A percentile compares a stretch with the other conserved stretches of the same genome.
phyloP scores from a whole-genome alignment of 179 eudicot species.

The Nepenthes alata region DNA sequence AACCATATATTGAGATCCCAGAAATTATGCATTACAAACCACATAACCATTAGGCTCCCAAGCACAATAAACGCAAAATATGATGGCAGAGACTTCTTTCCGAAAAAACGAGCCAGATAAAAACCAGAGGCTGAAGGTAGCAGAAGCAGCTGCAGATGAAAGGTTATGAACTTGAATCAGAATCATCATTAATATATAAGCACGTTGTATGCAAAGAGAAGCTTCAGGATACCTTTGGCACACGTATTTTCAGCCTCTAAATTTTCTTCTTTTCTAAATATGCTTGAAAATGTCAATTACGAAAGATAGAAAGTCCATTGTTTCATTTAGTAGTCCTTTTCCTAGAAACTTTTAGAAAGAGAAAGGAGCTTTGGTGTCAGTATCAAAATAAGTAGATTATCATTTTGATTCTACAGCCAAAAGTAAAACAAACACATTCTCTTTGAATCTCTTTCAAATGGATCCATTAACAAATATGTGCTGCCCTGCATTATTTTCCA shows the following conservation, averaged over 20 bases:
- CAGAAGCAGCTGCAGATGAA: constrained; percentile 74
- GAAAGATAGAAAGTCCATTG: too few species aligned
- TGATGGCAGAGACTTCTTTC: constrained; percentile 73
- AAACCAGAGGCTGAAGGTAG: constrained; percentile 78
- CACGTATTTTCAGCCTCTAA: not conserved
- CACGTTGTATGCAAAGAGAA: not conserved
- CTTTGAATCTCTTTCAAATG: too few species aligned
- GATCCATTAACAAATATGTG: too few species aligned
- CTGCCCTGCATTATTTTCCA: too few species aligned
- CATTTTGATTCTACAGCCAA: too few species aligned
- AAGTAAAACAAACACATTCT: too few species aligned
- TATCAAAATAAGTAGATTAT: too few species aligned
- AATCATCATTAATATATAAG: not conserved
- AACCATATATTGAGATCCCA: constrained; percentile 97
- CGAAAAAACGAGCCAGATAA: constrained; percentile 80
- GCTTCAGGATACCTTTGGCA: constrained; percentile 3
- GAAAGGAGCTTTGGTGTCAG: too few species aligned
- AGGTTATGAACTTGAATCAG: not conserved
- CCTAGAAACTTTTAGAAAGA: too few species aligned
- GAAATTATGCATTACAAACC: constrained; percentile 93
- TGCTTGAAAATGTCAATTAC: too few species aligned
- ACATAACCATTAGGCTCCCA: constrained; percentile 79
- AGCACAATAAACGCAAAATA: constrained; percentile 82
- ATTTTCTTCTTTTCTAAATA: too few species aligned
- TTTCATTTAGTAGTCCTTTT: too few species aligned